Base-by-base conservation (phyloP, 352 stramenopile genomes). In the Phytophthora colocasiae region DNA sequence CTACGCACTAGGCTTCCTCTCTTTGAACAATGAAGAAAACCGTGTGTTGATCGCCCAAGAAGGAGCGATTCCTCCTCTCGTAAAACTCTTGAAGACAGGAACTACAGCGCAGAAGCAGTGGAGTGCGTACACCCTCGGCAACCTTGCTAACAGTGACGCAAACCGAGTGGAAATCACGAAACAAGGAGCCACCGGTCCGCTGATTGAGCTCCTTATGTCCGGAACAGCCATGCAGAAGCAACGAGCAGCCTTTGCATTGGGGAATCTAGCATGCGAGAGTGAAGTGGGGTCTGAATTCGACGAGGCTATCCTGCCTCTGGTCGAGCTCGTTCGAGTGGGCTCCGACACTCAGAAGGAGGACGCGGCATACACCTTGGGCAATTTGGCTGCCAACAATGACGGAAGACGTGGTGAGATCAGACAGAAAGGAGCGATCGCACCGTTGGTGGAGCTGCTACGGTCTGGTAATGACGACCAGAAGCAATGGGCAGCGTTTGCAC, bases 221-320 rank as follows among this genome's bases (percentile, higher is more conserved):
- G 67, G 67, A 19, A 68, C 34, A 0, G 62, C 50, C 7, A 55
- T 47, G 15, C 56, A 68, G 10, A 75, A 72, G 38, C 65, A 68
- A 6, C 57, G 58, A 46, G 29, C 65, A 0, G 58, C 65, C 1
- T 68, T 59, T 4, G 65, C 58, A 12, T 17, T 73, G 44, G 65
- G 65, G 7, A 69, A 69, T 32, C 17, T 73, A 6, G 65, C 58
- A 8, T 69, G 50, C 14, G 51, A 56, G 40, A 65, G 57, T 26
- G 65, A 73, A 2, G 43, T 15, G 4, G 43, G 36, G 6, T 31
- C 40, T 3, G 57, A 67, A 24, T 38, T 72, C 11, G 58, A 64
- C 22, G 31, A 55, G 6, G 58, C 51, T 12, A 73, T 73, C 22
- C 15, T 67, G 14, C 56, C 55, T 27, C 45, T 75, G 1, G 51